Base-by-base conservation (phyloP, 108 stramenopile species). In the Stephanodiscus triporus region DNA sequence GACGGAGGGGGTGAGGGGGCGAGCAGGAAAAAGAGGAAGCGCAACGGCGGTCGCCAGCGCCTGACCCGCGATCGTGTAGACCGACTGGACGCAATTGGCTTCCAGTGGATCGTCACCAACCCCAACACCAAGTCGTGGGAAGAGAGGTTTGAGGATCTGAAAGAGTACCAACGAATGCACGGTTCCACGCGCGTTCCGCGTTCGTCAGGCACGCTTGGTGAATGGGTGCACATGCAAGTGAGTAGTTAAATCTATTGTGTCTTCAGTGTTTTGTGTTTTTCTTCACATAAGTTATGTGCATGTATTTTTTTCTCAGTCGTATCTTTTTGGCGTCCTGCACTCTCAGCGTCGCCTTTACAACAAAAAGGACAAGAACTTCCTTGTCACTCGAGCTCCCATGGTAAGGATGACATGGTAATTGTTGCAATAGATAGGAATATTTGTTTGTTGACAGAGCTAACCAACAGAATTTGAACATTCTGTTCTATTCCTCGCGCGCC, bases 151-250 rank as follows among this genome's bases (percentile, higher is more conserved):
- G 57, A 71, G 32, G 70, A 71, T 4, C 36, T 71, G 24, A 54
- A 36, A 45, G 58, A 71, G 19, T 71, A 60, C 20, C 40, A 60
- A 47, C 58, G 29, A 24, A 30, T 30, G 29, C 37, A 71, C 48
- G 70, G 70, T 20, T 60, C 55, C 23, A 71, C 70, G 1, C 70
- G 70, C 19, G 70, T 71, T 2, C 70, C 70, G 37, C 70, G 70
- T 14, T 70, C 69, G 58, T 71, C 70, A 24, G 70, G 70, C 22
- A 43, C 70, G 29, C 59, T 71, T 2, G 70, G 70, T 11, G 70
- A 71, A 47, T 71, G 70, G 70, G 70, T 71, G 11, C 70, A 71
- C 29, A 71, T 71, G 70, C 56, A 57, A 30, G 56, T 57, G 29
- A 30, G 51, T 20, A 53, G 1, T 53, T 1, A 6, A 8, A 17